phyloP scores from a whole-genome alignment of 345 rosid species.

The Geranium rotundifolium region DNA sequence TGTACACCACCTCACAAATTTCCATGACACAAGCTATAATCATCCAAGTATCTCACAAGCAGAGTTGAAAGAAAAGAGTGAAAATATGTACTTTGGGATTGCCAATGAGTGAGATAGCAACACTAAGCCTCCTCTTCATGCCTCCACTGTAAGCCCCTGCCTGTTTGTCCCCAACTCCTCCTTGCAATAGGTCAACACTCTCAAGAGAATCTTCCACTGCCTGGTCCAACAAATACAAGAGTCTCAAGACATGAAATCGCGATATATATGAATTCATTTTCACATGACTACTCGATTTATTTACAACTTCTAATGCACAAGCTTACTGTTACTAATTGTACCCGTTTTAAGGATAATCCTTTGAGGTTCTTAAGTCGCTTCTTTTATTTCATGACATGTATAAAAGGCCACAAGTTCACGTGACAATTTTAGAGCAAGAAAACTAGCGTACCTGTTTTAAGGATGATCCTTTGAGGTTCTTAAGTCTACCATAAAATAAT shows the following conservation, averaged over 20 bases:
- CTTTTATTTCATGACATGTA: too few relatives aligned
- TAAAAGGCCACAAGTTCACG: too few relatives aligned
- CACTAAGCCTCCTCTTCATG: conserved; percentile 97
- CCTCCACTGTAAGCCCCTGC: conserved; percentile 96
- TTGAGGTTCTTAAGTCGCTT: conserved; percentile 89
- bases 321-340: too few relatives aligned
- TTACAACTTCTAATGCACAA: too few relatives aligned
- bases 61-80: too few relatives aligned
- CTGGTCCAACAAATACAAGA: conserved; percentile 19
- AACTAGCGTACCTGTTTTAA: conserved; percentile 38
- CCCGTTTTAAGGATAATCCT: conserved; percentile 54
- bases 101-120: conserved; percentile 89
- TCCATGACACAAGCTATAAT: too few relatives aligned
- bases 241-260: too few relatives aligned
- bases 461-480: conserved; percentile 72
- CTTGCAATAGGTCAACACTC: conserved; percentile 59
- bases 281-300: too few relatives aligned
- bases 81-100: conserved; percentile 54
- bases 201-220: conserved; percentile 89
- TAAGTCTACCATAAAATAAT: conserved; percentile 87
- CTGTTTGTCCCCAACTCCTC: conserved; percentile 76
- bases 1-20: conserved; percentile 32
- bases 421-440: too few relatives aligned
- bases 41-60: too few relatives aligned
- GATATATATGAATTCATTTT: too few relatives aligned